These are phyloP conservation scores for Cicer chorassanicum DNA, from an alignment of 306 rosid species.

Conservation along the genomic window DNA sequence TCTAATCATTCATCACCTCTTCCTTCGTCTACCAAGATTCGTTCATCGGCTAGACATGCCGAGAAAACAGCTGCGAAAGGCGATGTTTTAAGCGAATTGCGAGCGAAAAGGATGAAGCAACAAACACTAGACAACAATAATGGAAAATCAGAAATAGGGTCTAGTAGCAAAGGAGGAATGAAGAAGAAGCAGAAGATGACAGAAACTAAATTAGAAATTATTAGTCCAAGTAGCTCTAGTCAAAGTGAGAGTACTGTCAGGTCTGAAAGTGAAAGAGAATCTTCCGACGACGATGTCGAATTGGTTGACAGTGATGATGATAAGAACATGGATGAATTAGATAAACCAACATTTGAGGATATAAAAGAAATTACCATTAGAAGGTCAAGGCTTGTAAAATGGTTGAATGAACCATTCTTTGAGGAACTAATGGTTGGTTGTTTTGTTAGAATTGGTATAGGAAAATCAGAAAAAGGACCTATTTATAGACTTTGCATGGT, in stretches of 20 bases:
- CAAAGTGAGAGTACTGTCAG: slow-evolving; percentile 50
- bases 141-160: slow-evolving; percentile 42
- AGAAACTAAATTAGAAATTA: neutral
- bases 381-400: slow-evolving; percentile 69
- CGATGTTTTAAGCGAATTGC: slow-evolving; percentile 56
- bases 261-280: slow-evolving; percentile 58
- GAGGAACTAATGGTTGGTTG: slow-evolving; percentile 69
- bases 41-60: slow-evolving; percentile 62
- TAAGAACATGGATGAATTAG: slow-evolving; percentile 42
- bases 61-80: slow-evolving; percentile 59
- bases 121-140: slow-evolving; percentile 46
- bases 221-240: slow-evolving; percentile 53
- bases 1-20: slow-evolving; percentile 30
- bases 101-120: slow-evolving; percentile 62
- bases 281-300: slow-evolving; percentile 48
- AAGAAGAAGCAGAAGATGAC: slow-evolving; percentile 30
- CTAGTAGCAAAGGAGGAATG: slow-evolving; percentile 32
- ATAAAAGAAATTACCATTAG: slow-evolving; percentile 61
- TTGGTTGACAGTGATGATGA: slow-evolving; percentile 58
- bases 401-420: slow-evolving; percentile 72
- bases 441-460: slow-evolving; percentile 70
- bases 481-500: slow-evolving; percentile 68
- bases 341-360: slow-evolving; percentile 57
- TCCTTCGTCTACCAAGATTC: slow-evolving; percentile 50
- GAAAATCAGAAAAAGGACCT: slow-evolving; percentile 56